Base-by-base conservation (phyloP, 1,284 basidiomycete species). In the Tylopilus sp. region DNA sequence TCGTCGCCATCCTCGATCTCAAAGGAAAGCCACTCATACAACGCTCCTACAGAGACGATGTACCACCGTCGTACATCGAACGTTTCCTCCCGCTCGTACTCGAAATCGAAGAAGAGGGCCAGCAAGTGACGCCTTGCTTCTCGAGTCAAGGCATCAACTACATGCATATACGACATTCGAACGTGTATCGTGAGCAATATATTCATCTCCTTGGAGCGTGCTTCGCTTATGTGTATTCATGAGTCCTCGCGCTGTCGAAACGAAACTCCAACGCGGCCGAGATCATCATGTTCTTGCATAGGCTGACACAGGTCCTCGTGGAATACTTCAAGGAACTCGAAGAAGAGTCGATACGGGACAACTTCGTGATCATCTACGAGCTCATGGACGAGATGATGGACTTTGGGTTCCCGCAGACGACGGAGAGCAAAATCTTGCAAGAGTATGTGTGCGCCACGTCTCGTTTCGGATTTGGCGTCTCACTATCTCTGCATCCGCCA, bases 381-480 rank as follows among this genome's bases (percentile, higher is more conserved):
- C 81, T 99, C 44, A 80, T 99, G 73, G 97, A 99, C 66, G 96
- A 99, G 76, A 98, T 99, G 93, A 98, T 99, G 95, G 96, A 99
- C 74, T 99, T 97, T 73, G 97, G 97, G 12, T 98, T 92, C 68
- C 96, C 96, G 0, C 97, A 99, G 70, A 99, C 97, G 25, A 99
- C 97, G 19, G 97, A 99, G 75, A 94, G 89, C 77, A 99, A 99
- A 78, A 99, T 99, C 60, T 71, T 99, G 49, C 96, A 98, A 72
- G 97, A 98, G 86, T 92, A 57, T 59, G 86, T 76, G 10, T 34
- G 8, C 18, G 12, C 5, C 15, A 1, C 12, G 19, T 18, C 19
- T 15, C 2, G 11, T 33, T 23, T 15, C 16, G 9, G 3, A 6
- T 2, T 37, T 10, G 35, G 18, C 23, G 19, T 23, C 30, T 44